Conservation (phyloP, 495 filamentous ascomycete genomes). For the Hypoxylon subgilvum region DNA sequence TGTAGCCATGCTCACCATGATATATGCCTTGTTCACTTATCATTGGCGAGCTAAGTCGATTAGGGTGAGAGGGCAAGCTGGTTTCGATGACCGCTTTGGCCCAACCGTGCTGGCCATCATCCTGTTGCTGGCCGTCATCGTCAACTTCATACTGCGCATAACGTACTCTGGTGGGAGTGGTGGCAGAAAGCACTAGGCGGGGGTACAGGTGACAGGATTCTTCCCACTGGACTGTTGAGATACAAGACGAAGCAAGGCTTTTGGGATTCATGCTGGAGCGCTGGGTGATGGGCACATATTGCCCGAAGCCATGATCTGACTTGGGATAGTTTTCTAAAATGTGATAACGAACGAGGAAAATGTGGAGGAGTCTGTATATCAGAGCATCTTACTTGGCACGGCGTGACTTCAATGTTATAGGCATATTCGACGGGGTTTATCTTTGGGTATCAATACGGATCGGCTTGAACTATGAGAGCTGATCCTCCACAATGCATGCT, state of each 20-base stretch:
- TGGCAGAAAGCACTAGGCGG: constrained; percentile 40
- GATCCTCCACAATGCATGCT: too few relatives aligned
- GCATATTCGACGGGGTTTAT: constrained; percentile 25
- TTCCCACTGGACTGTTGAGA: too few relatives aligned
- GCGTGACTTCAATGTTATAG: constrained; percentile 19
- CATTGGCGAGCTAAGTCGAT: constrained; percentile 97
- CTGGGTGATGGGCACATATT: background rate
- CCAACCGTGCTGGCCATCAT: constrained; percentile 87
- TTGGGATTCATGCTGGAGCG: background rate
- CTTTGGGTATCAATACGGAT: constrained; percentile 18
- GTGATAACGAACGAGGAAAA: background rate
- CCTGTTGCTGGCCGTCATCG: constrained; percentile 81
- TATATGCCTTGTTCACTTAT: constrained; percentile 92
- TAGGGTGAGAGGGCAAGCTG: constrained; percentile 84
- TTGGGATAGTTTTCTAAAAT: too few relatives aligned
- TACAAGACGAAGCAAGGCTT: background rate
- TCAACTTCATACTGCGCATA: constrained; percentile 92
- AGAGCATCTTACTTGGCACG: constrained; percentile 17
- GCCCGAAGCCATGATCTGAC: too few relatives aligned
- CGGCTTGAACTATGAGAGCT: constrained; percentile 5
- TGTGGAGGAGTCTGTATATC: constrained; percentile 29
- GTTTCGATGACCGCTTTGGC: constrained; percentile 94
- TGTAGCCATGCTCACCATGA: constrained; percentile 93
- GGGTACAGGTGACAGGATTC: background rate
- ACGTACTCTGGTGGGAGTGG: constrained; percentile 53